Evolutionary conservation across 495 filamentous ascomycete genomes (phyloP).

Genomic region (Lineolata rhizophorae): DNA sequence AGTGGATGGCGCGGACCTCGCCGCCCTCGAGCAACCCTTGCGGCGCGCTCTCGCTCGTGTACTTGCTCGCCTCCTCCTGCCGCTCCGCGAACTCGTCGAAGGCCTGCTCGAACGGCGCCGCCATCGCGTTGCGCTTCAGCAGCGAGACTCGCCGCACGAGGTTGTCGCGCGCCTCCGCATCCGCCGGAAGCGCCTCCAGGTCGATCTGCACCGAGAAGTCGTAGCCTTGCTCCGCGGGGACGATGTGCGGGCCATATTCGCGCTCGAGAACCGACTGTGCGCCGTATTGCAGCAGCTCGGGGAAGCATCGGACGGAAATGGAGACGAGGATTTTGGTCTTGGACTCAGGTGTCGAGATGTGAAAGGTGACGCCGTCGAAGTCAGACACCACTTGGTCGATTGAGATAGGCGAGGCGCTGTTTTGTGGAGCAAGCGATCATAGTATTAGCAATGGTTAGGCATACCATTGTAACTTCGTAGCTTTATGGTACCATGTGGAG

Average conservation of each 20-base stretch:
- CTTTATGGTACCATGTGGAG: too few relatives aligned
- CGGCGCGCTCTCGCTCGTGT: slow-evolving; percentile 76
- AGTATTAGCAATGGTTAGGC: neutral
- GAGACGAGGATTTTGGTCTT: slow-evolving; percentile 88
- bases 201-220: slow-evolving; percentile 86
- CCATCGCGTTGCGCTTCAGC: slow-evolving; percentile 94
- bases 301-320: slow-evolving; percentile 81
- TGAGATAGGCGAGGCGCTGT: slow-evolving; percentile 56
- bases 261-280: slow-evolving; percentile 75
- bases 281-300: slow-evolving; percentile 77
- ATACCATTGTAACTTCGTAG: neutral
- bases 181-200: slow-evolving; percentile 62
- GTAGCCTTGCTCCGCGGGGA: slow-evolving; percentile 69
- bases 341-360: slow-evolving; percentile 82
- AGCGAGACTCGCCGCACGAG: slow-evolving; percentile 68
- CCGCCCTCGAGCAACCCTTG: slow-evolving; percentile 73
- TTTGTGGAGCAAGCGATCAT: slow-evolving; percentile 1
- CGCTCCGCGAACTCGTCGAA: slow-evolving; percentile 81
- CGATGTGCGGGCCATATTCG: slow-evolving; percentile 86
- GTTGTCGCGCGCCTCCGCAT: slow-evolving; percentile 57
- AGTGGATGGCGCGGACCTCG: slow-evolving; percentile 88
- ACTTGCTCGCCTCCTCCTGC: slow-evolving; percentile 69
- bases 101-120: slow-evolving; percentile 87
- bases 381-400: slow-evolving; percentile 97
- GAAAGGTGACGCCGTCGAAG: slow-evolving; percentile 94